A percentile compares a stretch with the other conserved stretches of the same genome.
Evolutionary conservation across 805 yeast genomes (phyloP).

Genomic region (Schwanniomyces pseudopolymorphus): DNA sequence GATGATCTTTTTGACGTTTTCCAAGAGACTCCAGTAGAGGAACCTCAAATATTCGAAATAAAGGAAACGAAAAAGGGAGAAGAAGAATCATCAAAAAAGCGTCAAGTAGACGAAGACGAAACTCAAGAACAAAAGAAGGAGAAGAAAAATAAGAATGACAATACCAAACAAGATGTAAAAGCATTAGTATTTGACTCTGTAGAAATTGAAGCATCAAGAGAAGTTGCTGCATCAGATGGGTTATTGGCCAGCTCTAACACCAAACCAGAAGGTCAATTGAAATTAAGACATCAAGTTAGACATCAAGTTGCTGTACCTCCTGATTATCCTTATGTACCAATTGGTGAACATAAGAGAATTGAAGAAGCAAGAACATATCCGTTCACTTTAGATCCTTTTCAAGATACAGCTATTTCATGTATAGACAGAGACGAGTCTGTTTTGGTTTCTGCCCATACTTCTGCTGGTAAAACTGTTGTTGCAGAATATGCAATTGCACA

Average conservation of each 20-base stretch:
- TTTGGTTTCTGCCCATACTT: conserved; percentile 94
- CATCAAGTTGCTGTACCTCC: conserved; percentile 98
- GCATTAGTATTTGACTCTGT: conserved; percentile 85
- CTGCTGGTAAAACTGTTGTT: conserved; percentile 96
- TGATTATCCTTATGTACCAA: conserved; percentile 82
- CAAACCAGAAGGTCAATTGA: conserved; percentile 47
- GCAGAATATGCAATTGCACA: conserved; percentile 98
- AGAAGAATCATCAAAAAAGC: conserved; percentile 11
- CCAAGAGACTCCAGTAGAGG: conserved; percentile 50
- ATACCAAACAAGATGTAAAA: conserved; percentile 45
- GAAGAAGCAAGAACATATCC: conserved; percentile 89
- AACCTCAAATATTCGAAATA: conserved; percentile 19
- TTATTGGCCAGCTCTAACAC: conserved; percentile 36
- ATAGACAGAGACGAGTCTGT: conserved; percentile 94
- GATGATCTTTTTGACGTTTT: conserved; percentile 66
- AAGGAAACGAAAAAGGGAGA: conserved; percentile 7
- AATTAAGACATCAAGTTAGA: conserved; percentile 88
- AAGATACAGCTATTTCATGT: conserved; percentile 93
- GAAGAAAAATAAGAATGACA: conserved; percentile 20
- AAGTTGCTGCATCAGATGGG: conserved; percentile 81
- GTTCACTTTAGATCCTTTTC: conserved; percentile 93
- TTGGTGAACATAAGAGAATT: conserved; percentile 77
- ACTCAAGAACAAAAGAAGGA: conserved; percentile 22
- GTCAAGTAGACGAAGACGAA: conserved; percentile 16
- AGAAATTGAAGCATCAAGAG: conserved; percentile 86